phyloP scores from a whole-genome alignment of 108 stramenopile genomes.

The Aureococcus anophagefferens region DNA sequence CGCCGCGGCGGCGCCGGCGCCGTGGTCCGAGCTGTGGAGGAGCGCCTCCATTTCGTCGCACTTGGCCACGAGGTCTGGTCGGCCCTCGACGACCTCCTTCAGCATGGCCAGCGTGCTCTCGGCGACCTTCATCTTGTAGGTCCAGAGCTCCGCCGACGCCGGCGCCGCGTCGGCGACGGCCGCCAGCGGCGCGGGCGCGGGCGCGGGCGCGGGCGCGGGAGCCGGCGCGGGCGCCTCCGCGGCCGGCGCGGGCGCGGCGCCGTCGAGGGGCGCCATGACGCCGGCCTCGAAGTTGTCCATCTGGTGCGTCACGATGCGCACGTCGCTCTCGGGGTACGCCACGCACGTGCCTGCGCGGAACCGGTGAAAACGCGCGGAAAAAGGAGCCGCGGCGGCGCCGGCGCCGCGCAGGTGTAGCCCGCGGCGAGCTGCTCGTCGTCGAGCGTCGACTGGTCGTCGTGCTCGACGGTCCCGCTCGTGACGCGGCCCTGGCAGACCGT shows the following conservation, averaged over 20 bases:
- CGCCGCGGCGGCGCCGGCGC: neutral
- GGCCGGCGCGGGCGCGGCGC: too few relatives aligned
- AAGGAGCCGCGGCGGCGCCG: too few relatives aligned
- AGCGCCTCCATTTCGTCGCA: neutral
- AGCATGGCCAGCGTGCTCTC: neutral
- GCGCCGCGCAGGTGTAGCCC: neutral
- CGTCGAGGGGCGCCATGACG: neutral
- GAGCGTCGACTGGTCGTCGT: neutral
- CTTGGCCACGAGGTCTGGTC: neutral
- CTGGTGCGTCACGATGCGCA: neutral
- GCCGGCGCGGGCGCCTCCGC: neutral
- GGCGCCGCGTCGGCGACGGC: neutral
- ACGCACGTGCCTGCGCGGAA: too few relatives aligned
- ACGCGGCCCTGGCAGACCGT: neutral
- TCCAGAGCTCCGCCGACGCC: neutral
- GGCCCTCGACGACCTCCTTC: neutral
- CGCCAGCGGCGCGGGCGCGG: neutral
- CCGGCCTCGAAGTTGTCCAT: constrained; percentile 3
- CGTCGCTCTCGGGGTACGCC: neutral
- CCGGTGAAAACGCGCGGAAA: too few relatives aligned
- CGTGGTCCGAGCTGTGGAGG: neutral
- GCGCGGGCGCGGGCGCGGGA: neutral
- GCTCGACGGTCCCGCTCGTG: neutral
- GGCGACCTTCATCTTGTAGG: neutral
- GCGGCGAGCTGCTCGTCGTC: neutral